Conservation (phyloP, 768 basidiomycete species). For the Leucocoprinus birnbaumii region DNA sequence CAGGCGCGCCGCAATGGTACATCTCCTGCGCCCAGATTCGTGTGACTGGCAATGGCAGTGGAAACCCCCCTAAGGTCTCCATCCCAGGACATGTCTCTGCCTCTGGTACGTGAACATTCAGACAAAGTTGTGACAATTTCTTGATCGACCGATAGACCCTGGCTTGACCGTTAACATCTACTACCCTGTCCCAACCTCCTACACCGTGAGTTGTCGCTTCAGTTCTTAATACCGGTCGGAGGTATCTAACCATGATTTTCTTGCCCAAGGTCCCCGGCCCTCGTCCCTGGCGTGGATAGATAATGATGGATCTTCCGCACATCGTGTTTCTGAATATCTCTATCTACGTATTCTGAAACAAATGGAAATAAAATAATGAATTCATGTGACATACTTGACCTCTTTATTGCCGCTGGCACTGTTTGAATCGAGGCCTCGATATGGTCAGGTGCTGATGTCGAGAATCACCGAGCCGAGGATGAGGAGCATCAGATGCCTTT, state of each 20-base stretch:
- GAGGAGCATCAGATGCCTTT: background rate
- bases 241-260: background rate
- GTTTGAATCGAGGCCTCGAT: no score
- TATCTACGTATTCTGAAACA: no score
- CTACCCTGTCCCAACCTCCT: conserved; percentile 14
- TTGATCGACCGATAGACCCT: no score
- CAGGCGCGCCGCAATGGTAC: background rate
- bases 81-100: conserved; percentile 29
- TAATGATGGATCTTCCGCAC: no score
- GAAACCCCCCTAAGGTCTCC: no score
- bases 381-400: no score
- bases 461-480: background rate
- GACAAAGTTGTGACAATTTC: background rate
- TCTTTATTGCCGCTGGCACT: no score
- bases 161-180: no score
- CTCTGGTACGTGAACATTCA: conserved; percentile 20
- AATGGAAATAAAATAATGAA: no score
- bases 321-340: no score
- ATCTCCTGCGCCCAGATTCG: no score
- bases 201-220: conserved; percentile 6
- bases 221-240: background rate
- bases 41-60: no score
- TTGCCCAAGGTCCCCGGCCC: conserved; percentile 18
- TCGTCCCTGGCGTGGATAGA: conserved; percentile 14
- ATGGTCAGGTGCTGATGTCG: background rate